Evolutionary conservation across 179 eudicot species (phyloP).

Genomic region (Amaranthus tricolor): DNA sequence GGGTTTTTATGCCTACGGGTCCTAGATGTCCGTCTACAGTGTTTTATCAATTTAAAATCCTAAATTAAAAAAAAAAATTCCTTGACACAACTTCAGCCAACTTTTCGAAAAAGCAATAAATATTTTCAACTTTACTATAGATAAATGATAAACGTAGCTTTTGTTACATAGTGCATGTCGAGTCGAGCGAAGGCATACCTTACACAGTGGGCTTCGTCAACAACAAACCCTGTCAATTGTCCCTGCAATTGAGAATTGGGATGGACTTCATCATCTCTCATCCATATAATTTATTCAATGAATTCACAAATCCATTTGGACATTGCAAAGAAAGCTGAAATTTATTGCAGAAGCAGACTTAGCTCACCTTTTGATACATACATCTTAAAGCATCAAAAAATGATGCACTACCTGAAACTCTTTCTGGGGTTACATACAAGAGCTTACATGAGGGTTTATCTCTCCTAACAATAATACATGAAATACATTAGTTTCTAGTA

Average conservation of each 20-base stretch:
- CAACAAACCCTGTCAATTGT: constrained; percentile 79
- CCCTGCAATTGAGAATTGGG: constrained; percentile 54
- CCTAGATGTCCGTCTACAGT: no score
- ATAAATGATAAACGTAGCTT: background rate
- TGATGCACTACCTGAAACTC: constrained; percentile 75
- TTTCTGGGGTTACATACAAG: constrained; percentile 96
- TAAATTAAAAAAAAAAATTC: no score
- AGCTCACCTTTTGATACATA: constrained; percentile 67
- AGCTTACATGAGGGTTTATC: constrained; percentile 95
- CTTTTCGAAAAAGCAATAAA: background rate
- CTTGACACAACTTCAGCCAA: background rate
- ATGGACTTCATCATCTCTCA: constrained; percentile 3
- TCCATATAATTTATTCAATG: constrained; percentile 13
- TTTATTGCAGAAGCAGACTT: constrained; percentile 1
- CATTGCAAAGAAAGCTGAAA: background rate
- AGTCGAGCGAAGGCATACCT: constrained; percentile 49
- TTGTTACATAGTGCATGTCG: background rate
- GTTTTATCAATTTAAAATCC: no score
- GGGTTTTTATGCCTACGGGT: no score
- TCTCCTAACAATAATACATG: constrained; percentile 47
- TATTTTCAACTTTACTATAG: background rate
- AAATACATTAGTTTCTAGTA: constrained; percentile 8
- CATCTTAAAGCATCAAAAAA: constrained; percentile 58
- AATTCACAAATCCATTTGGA: background rate
- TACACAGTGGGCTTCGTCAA: constrained; percentile 99